Conservation (phyloP, 495 filamentous ascomycete genomes). For the Daldinia vernicosa region DNA sequence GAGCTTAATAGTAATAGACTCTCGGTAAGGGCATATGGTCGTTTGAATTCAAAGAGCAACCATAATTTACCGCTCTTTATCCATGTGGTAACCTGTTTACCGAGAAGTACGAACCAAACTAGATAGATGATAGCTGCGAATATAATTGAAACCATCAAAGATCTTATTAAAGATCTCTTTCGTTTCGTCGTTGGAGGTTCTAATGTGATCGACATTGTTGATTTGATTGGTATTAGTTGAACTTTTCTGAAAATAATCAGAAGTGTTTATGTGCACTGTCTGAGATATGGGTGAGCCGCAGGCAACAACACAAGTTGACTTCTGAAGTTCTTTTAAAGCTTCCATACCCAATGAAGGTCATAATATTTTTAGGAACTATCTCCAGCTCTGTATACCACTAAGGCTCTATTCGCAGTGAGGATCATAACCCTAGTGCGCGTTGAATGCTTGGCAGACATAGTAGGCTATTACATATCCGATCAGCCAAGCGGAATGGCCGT, state of each 20-base stretch:
- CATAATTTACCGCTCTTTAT: conserved; percentile 1
- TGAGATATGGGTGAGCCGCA: neutral
- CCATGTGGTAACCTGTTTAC: conserved; percentile 13
- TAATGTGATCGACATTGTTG: neutral
- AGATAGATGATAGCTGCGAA: neutral
- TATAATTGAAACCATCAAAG: neutral
- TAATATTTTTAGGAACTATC: conserved; percentile 21
- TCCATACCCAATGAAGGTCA: neutral
- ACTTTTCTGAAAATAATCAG: neutral
- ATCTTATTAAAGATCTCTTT: neutral
- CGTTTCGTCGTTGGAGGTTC: neutral
- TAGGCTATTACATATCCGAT: conserved; percentile 12
- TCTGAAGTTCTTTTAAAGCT: conserved; percentile 9
- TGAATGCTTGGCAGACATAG: conserved; percentile 21
- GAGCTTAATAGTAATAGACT: conserved; percentile 27
- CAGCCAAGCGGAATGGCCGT: conserved; percentile 5
- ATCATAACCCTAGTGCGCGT: conserved; percentile 4
- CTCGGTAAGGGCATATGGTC: conserved; percentile 14
- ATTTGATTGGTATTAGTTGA: neutral
- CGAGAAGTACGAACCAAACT: neutral
- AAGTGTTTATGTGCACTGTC: too few species aligned
- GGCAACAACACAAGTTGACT: neutral
- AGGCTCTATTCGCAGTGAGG: conserved; percentile 7
- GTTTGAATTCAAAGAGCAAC: conserved; percentile 3
- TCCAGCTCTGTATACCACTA: conserved; percentile 5